phyloP scores from a whole-genome alignment of 2,329 filamentous ascomycete genomes.

The Pestalotiopsis sp. region DNA sequence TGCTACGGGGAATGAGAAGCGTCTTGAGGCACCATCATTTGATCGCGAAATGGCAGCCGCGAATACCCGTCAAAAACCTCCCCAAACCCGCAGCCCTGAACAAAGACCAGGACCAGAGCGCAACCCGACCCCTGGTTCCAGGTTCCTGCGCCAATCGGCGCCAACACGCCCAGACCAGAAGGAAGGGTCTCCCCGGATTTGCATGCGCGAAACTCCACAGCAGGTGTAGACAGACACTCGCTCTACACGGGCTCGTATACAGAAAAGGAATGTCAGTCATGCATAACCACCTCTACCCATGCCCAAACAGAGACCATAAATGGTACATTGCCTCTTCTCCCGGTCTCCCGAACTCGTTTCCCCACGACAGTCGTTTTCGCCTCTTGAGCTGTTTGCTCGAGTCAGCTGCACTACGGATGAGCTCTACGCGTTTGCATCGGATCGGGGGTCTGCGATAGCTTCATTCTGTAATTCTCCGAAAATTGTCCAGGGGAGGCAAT shows the following conservation, averaged over 20 bases:
- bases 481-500: neutral
- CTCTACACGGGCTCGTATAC: neutral
- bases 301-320: neutral
- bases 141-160: neutral
- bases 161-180: neutral
- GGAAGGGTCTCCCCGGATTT: neutral
- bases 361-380: neutral
- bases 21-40: neutral
- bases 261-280: constrained; percentile 6
- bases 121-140: neutral
- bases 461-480: neutral
- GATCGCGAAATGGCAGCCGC: neutral
- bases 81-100: neutral
- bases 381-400: neutral
- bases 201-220: neutral
- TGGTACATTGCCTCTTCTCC: neutral
- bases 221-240: neutral
- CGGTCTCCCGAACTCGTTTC: neutral
- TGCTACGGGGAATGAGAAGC: neutral
- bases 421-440: neutral
- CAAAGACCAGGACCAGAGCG: neutral
- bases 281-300: neutral
- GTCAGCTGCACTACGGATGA: neutral
- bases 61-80: neutral
- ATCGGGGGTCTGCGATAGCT: neutral